Evolutionary conservation across 148 eudicot species (phyloP).

Genomic region (Chenopodium album): DNA sequence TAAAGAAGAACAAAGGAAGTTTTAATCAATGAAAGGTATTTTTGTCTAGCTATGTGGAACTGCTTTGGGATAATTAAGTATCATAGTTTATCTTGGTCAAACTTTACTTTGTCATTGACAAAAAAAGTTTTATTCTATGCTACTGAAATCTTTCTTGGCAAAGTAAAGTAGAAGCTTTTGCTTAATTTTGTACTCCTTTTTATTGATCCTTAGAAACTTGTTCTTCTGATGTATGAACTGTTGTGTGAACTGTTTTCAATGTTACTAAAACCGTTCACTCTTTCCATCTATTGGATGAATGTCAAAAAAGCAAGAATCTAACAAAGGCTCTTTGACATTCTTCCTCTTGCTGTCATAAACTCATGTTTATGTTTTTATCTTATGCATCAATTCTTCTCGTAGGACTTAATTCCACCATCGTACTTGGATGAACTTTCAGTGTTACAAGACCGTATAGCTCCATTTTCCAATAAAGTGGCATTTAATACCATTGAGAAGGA

Average conservation of each 20-base stretch:
- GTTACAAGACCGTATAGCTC: constrained; percentile 85
- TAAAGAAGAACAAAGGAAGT: no score
- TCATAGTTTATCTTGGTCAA: neutral
- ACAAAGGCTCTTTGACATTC: neutral
- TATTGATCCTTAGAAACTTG: constrained; percentile 5
- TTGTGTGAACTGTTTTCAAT: neutral
- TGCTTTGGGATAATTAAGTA: neutral
- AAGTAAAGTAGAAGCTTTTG: neutral
- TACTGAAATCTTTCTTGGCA: neutral
- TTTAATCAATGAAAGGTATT: neutral
- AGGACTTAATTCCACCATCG: constrained; percentile 93
- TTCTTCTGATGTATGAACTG: neutral
- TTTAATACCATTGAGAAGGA: constrained; percentile 82
- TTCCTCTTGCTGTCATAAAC: neutral
- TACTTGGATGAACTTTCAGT: constrained; percentile 82
- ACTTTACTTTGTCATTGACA: neutral
- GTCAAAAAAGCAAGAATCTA: neutral
- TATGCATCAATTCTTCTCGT: constrained; percentile 16
- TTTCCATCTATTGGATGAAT: constrained; percentile 4
- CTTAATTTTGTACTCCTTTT: constrained; percentile 4
- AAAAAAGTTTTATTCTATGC: neutral
- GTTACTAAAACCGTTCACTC: neutral
- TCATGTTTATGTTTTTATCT: neutral
- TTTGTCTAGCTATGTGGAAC: neutral
- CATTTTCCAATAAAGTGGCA: constrained; percentile 80